Percentiles rank a stretch among this genome's conserved stretches.
These are phyloP conservation scores for Trichophyton mentagrophytes DNA, from an alignment of 2,329 filamentous ascomycete species.

Conservation along the genomic window DNA sequence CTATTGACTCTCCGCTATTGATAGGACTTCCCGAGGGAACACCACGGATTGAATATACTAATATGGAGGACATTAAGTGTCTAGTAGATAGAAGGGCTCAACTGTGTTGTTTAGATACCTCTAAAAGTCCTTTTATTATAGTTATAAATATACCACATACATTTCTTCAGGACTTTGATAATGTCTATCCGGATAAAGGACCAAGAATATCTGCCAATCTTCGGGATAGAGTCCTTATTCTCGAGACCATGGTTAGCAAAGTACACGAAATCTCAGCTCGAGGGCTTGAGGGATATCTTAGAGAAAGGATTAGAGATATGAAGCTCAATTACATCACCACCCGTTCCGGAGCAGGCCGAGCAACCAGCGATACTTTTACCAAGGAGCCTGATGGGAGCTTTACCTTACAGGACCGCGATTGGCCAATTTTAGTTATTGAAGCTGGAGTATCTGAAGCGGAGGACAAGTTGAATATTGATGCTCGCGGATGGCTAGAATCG, in stretches of 20 bases:
- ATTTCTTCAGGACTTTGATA: not conserved
- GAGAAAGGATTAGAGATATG: not conserved
- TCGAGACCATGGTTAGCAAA: not conserved
- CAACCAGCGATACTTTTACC: too few relatives aligned
- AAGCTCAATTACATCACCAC: not conserved
- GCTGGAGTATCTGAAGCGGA: not conserved
- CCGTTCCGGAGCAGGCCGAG: not conserved
- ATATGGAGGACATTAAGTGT: not conserved
- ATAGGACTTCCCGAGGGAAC: not conserved
- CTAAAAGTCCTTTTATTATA: not conserved
- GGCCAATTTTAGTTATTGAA: slow-evolving; percentile 5
- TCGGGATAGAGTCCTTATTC: not conserved
- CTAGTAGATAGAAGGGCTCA: not conserved
- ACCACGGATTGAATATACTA: not conserved
- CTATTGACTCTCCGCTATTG: not conserved
- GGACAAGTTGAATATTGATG: slow-evolving; percentile 5
- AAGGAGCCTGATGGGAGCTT: not conserved
- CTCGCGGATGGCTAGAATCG: slow-evolving; percentile 7
- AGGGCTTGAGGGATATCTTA: not conserved
- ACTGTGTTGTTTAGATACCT: not conserved
- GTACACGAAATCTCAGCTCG: not conserved
- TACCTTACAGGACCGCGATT: not conserved
- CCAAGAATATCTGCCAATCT: not conserved
- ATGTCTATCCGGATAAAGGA: not conserved
- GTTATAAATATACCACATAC: not conserved